phyloP scores from a whole-genome alignment of 2,329 filamentous ascomycete genomes.

The Trichoderma atrobrunneum region DNA sequence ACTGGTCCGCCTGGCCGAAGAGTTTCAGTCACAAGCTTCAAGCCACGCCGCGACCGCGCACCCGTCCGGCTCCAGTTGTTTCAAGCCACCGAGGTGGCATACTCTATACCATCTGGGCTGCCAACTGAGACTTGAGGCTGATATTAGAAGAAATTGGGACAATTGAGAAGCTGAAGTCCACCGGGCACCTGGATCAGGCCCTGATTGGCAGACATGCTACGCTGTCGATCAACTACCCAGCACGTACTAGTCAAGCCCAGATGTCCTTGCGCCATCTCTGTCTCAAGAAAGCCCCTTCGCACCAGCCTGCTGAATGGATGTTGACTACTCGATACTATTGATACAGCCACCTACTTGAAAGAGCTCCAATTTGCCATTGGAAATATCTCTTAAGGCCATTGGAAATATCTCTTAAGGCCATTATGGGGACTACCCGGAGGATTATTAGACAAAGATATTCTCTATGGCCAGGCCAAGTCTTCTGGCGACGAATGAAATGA shows the following conservation, averaged over 20 bases:
- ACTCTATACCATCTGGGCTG: neutral
- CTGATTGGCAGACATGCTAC: neutral
- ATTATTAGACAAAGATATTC: neutral
- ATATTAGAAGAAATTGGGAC: neutral
- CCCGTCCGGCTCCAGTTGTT: neutral
- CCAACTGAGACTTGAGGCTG: neutral
- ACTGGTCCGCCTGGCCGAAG: neutral
- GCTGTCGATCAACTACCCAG: neutral
- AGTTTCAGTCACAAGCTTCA: neutral
- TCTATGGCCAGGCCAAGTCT: neutral
- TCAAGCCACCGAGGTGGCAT: neutral
- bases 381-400: neutral
- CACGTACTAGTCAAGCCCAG: neutral
- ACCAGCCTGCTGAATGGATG: neutral
- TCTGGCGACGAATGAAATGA: neutral
- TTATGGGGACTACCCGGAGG: neutral
- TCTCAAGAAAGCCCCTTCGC: neutral
- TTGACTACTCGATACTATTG: neutral
- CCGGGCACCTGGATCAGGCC: neutral
- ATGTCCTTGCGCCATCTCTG: neutral
- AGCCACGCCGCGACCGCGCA: neutral
- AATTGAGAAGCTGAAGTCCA: neutral
- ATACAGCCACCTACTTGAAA: neutral
- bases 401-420: neutral
- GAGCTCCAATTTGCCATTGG: neutral